Base-by-base conservation (phyloP, 345 rosid species). In the Turnera subulata region DNA sequence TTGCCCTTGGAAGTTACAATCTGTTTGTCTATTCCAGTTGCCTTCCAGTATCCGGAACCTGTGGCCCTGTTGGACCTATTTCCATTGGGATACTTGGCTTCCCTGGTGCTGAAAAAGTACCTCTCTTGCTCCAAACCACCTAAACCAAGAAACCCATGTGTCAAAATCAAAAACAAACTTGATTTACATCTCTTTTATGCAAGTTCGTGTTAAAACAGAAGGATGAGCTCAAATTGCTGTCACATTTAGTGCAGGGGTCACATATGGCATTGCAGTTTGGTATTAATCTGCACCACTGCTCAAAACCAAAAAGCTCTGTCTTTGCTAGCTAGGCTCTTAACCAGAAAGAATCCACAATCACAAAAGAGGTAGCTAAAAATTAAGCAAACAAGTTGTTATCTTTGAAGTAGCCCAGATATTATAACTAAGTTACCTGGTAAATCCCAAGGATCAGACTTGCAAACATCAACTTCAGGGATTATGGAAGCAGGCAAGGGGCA, bases 371-470 rank as follows among this genome's bases (percentile, higher is more conserved):
- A n/a, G n/a, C n/a, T n/a, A n/a, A n/a, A 2, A 11, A 11, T 42
- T 42, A 42, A 42, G 45, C 16, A 42, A 13, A 42, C 8, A 8
- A 42, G 45, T 13, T 15, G 7, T 42, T 11, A 9, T 8, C n/a
- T 42, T 42, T 5, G 45, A 4, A 2, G 13, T 21, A 14, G 8
- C n/a, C n/a, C n/a, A n/a, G n/a, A n/a, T n/a, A n/a, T n/a, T n/a
- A n/a, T n/a, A 26, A 2, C 14, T 48, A 25, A 16, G 22, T 12
- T 69, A 91, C 98, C 98, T 63, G 96, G 98, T 64, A 92, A 80
- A 51, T 92, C 93, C 96, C 98, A 92, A 46, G 98, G 96, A 69
- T 89, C 93, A 37, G 93, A 71, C 70, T 79, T 86, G 80, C 93
- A 92, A 11, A 86, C 91, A 69, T 92, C 95, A 8, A 85, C 84